Base-by-base conservation (phyloP, 2,329 filamentous ascomycete species). In the Mycogone perniciosa region DNA sequence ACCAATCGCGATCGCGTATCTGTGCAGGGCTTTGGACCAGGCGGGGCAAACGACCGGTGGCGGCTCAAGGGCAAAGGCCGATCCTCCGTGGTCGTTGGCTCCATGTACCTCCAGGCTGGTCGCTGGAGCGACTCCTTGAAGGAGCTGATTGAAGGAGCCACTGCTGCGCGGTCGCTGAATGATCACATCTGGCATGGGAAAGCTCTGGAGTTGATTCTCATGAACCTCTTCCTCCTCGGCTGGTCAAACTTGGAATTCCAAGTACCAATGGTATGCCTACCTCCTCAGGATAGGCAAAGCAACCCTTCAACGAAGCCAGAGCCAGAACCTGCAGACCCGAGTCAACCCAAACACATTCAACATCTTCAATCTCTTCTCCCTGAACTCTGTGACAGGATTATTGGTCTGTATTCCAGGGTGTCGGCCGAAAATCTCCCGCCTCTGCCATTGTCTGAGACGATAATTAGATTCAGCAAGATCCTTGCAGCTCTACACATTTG, bases 131-230 rank as follows among this genome's bases (percentile, higher is more conserved):
- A 97, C 69, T 91, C 92, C 6, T 68, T 97, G 42, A 86, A 82
- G 64, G 89, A 95, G 63, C 79, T 96, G 26, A 76, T 82, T 7
- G 92, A 96, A 54, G 89, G 86, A 48, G 90, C 88, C 2, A 80
- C 80, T 7, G 82, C 85, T 59, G 86, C 89, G 11, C 86, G 89
- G 60, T 84, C 82, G 35, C 80, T 88, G 52, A 91, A 89, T 60
- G 93, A 99, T 68, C 89, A 96, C 67, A 67, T 97, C n/a, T 99
- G 93, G 92, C 89, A 96, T 70, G 93, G 88, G 13, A 97, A 97
- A 69, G 91, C 89, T 1, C 75, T 99, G 20, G 95, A 99, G 64
- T 83, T 91, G 30, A 88, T 95, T 54, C 73, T 93, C 43, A 77
- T 95, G 29, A 89, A 86, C 62, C 77, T 97, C 58, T 64, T 97